phyloP scores from a whole-genome alignment of 1,284 basidiomycete species.

The Ustilago hordei region DNA sequence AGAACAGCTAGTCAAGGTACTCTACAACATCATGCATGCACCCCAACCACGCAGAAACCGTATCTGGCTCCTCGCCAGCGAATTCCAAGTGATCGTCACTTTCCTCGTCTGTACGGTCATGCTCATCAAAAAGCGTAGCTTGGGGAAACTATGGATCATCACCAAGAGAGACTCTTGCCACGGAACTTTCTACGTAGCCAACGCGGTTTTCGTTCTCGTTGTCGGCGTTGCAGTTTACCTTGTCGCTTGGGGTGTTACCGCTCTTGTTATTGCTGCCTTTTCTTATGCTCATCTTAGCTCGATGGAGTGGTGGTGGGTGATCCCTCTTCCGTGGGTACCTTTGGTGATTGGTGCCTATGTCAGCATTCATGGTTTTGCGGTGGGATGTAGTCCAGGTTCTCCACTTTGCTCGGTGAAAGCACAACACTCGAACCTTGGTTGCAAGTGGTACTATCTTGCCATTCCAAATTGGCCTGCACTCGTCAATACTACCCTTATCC shows the following conservation, averaged over 20 bases:
- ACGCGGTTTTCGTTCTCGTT: conserved; percentile 33
- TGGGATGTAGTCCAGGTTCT: conserved; percentile 23
- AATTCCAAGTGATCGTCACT: conserved; percentile 20
- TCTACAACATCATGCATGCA: conserved; percentile 3
- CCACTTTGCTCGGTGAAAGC: conserved; percentile 4
- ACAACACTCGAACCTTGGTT: not conserved
- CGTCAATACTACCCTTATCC: conserved; percentile 14
- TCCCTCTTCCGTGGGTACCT: conserved; percentile 36
- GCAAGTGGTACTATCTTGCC: conserved; percentile 17
- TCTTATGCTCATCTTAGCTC: not conserved
- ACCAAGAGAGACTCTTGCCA: conserved; percentile 11
- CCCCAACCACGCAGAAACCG: not conserved
- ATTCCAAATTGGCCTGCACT: not conserved
- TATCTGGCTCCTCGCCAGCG: conserved; percentile 20
- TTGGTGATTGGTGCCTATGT: conserved; percentile 16
- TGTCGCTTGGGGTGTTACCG: conserved; percentile 9
- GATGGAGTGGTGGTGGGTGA: conserved; percentile 30
- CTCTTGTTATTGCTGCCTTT: not conserved
- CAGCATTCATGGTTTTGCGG: conserved; percentile 26
- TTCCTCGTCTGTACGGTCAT: conserved; percentile 28
- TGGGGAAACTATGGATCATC: conserved; percentile 36
- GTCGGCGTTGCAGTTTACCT: conserved; percentile 18
- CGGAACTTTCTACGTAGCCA: conserved; percentile 27
- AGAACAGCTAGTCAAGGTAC: conserved; percentile 12
- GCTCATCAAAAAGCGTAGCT: conserved; percentile 22